Evolutionary conservation across 192 early-diverging fungal species (phyloP), one percentile per base, ranked within the genome.

Genomic region (Coemansia sp.): DNA sequence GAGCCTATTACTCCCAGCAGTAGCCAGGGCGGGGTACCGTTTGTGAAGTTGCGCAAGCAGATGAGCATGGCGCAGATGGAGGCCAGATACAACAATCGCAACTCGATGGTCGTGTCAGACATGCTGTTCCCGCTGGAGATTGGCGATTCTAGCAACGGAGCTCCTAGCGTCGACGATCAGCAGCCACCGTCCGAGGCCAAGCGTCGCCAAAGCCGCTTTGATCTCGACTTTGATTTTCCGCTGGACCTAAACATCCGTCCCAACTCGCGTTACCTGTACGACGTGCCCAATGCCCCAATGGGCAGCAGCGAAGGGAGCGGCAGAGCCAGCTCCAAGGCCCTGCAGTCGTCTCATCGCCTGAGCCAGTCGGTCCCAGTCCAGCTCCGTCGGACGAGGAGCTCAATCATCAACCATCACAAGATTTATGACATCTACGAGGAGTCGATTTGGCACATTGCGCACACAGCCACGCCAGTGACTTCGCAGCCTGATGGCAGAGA

Each of bases 361-460:
- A 47, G 50, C 29, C 53, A 61, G 2, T 40, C 19, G 23, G 22
- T 50, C 0, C 51, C 56, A 1, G 41, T 20, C 14, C 55, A 41
- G 20, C 37, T 47, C 7, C 38, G 46, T 1, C 50, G 56, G 0
- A 39, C 51, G 18, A 51, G 43, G 13, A 59, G 55, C 38, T 48
- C 50, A 16, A 45, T 60, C 9, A 20, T 64, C 5, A 57, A 64
- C 27, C 68, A 72, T 41, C 51, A 72, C 56, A 72, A 64, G 50
- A 72, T 72, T 16, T 72, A 72, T 45, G 61, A 64, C 38, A 72
- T 72, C 27, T 72, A 72, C 49, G 61, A 64, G 36, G 68, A 72
- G 49, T 64, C 68, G 1, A 47, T 64, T 18, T 72, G 68, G 68
- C 68, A 72, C 44, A 47, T 45, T 19, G 44, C 37, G 11, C 47